These are phyloP conservation scores for Malania oleifera DNA, from an alignment of 164 flowering plant species.

Conservation along the genomic window DNA sequence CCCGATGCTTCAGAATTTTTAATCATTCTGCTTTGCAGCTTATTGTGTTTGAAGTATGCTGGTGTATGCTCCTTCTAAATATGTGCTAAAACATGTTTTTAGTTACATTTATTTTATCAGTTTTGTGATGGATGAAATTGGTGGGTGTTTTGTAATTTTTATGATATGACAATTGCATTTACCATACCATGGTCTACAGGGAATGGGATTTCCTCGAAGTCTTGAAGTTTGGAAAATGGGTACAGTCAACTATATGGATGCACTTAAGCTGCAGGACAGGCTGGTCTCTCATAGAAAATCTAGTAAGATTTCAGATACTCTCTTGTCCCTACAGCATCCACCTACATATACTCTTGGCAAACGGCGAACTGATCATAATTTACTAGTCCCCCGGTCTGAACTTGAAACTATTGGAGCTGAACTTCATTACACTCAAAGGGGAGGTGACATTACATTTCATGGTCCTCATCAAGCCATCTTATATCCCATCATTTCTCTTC, in stretches of 20 bases:
- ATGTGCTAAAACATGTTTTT: too few species aligned
- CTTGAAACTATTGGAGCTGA: constrained; percentile 73
- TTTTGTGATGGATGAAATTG: not conserved
- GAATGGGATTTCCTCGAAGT: constrained; percentile 48
- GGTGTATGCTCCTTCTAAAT: too few species aligned
- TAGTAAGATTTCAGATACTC: constrained; percentile 51
- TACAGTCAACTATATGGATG: constrained; percentile 56
- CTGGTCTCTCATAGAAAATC: constrained; percentile 59
- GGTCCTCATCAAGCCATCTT: constrained; percentile 89
- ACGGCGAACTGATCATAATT: constrained; percentile 71
- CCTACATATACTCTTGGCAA: constrained; percentile 94
- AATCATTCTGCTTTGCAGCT: too few species aligned
- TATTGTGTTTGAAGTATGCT: too few species aligned
- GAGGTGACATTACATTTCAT: constrained; percentile 93
- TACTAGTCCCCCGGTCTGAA: constrained; percentile 61
- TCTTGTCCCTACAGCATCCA: constrained; percentile 84
- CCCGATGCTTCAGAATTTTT: too few species aligned
- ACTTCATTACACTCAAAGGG: constrained; percentile 84
- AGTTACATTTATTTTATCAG: too few species aligned
- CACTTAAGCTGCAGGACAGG: constrained; percentile 81
- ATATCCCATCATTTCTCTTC: constrained; percentile 77
- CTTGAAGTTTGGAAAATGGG: constrained; percentile 89
- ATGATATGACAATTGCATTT: not conserved
- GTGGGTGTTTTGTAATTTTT: too few species aligned
- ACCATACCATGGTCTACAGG: constrained; percentile 15